Evolutionary conservation across 2,329 filamentous ascomycete genomes (phyloP).

Genomic region (Westerdykella aurantiaca): DNA sequence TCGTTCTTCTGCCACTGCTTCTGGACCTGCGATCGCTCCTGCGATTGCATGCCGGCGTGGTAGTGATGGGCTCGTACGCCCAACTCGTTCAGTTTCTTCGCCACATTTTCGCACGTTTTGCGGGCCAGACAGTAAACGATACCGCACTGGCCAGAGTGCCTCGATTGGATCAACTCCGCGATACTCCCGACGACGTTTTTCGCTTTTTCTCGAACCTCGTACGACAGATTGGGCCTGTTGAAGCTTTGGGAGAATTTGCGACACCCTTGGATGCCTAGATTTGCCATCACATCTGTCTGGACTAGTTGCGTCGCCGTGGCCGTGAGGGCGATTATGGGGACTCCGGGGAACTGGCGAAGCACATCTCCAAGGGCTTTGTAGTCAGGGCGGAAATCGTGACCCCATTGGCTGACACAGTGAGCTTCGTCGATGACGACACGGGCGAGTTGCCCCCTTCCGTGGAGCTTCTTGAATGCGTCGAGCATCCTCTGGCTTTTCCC

Average conservation of each 20-base stretch:
- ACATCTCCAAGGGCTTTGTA: conserved; percentile 82
- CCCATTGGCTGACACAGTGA: conserved; percentile 97
- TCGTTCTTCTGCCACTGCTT: conserved; percentile 73
- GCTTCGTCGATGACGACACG: conserved; percentile 95
- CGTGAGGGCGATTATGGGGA: conserved; percentile 91
- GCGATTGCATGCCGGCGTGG: conserved; percentile 69
- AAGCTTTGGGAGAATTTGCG: conserved; percentile 86
- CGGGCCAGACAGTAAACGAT: conserved; percentile 92
- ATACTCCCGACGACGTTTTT: conserved; percentile 53
- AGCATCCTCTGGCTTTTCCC: conserved; percentile 70
- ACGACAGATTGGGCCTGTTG: conserved; percentile 90
- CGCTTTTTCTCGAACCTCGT: conserved; percentile 72
- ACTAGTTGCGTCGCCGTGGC: conserved; percentile 93
- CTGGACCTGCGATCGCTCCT: conserved; percentile 67
- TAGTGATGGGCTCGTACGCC: conserved; percentile 75
- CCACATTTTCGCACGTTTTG: conserved; percentile 74
- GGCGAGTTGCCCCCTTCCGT: conserved; percentile 67
- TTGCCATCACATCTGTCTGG: conserved; percentile 84
- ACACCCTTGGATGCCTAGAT: conserved; percentile 75
- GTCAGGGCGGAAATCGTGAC: conserved; percentile 93
- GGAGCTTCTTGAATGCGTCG: conserved; percentile 60
- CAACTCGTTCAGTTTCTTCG: conserved; percentile 58
- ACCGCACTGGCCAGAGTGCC: conserved; percentile 68
- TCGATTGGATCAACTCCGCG: conserved; percentile 61
- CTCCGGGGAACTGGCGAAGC: conserved; percentile 63